Evolutionary conservation across 2,329 filamentous ascomycete genomes (phyloP).

Genomic region (Plectosphaerella cucumerina): DNA sequence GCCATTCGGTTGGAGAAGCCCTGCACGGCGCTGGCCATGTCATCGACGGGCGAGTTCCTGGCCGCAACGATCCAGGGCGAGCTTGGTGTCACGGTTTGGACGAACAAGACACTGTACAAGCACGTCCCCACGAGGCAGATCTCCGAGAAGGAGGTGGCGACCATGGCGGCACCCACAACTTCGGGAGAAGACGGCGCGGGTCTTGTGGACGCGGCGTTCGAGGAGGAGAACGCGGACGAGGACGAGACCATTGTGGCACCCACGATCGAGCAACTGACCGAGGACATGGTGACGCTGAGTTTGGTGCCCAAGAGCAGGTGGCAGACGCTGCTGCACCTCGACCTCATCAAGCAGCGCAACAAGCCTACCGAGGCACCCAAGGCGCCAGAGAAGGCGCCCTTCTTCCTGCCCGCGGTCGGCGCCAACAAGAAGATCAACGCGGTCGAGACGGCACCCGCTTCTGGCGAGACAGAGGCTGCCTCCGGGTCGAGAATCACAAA

Average conservation of each 20-base stretch:
- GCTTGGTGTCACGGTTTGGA: constrained; percentile 93
- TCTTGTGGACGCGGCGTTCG: constrained; percentile 72
- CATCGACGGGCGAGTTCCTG: constrained; percentile 86
- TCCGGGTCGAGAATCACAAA: constrained; percentile 64
- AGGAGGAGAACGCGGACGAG: constrained; percentile 45
- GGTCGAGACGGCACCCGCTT: constrained; percentile 22
- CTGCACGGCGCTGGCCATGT: constrained; percentile 84
- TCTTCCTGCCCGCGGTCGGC: constrained; percentile 77
- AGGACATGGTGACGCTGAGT: constrained; percentile 82
- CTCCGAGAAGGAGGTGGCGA: constrained; percentile 66
- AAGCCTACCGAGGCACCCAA: constrained; percentile 91
- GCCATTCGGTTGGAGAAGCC: constrained; percentile 75
- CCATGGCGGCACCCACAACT: constrained; percentile 64
- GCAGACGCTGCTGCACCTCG: constrained; percentile 91
- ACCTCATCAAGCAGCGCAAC: constrained; percentile 89
- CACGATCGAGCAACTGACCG: constrained; percentile 70
- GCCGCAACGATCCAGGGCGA: constrained; percentile 80
- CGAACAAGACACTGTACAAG: constrained; percentile 85
- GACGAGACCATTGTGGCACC: constrained; percentile 52
- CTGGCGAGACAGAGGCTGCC: constrained; percentile 25
- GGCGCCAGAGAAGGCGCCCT: constrained; percentile 87
- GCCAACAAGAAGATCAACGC: constrained; percentile 20
- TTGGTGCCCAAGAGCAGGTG: constrained; percentile 86
- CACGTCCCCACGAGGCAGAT: constrained; percentile 85
- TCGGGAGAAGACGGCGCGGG: constrained; percentile 79